Percentiles rank a stretch among this genome's conserved stretches.
phyloP scores from a whole-genome alignment of 2,329 filamentous ascomycete species.

The Clonostachys byssicola region DNA sequence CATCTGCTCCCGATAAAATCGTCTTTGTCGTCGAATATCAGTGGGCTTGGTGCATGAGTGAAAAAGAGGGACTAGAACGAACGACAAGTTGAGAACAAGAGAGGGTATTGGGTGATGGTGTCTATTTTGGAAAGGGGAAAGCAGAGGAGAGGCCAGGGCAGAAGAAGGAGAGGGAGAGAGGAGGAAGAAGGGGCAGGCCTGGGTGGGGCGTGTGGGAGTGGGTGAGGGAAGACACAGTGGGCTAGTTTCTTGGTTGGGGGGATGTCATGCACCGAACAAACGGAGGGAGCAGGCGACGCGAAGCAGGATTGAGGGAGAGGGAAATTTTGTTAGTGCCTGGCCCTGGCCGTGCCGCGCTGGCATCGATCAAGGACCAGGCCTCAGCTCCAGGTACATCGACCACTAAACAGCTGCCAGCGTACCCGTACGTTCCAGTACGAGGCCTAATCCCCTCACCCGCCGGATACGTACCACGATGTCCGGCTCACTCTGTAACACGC shows the following conservation, averaged over 20 bases:
- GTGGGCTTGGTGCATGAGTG: constrained; percentile 6
- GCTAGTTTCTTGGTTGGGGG: too few species aligned
- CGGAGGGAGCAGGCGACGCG: background rate
- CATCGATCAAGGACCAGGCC: background rate
- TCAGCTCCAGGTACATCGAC: too few species aligned
- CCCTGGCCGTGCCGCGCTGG: background rate
- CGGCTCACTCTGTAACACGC: too few species aligned
- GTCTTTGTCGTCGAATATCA: too few species aligned
- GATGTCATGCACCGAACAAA: background rate
- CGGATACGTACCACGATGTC: too few species aligned
- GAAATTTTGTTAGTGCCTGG: too few species aligned
- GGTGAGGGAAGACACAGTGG: background rate
- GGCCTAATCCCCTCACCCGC: too few species aligned
- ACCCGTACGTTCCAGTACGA: too few species aligned
- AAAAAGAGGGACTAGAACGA: constrained; percentile 36
- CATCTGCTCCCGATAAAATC: too few species aligned
- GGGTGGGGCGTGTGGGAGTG: constrained; percentile 6
- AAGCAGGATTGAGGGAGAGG: background rate
- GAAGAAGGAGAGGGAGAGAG: constrained; percentile 7
- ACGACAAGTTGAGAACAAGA: constrained; percentile 18
- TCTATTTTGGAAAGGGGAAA: constrained; percentile 33
- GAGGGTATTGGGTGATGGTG: constrained; percentile 19
- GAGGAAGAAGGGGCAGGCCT: too few species aligned
- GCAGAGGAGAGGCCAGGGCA: constrained; percentile 14
- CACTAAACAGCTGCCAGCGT: too few species aligned